Evolutionary conservation across 2,329 filamentous ascomycete genomes (phyloP).

Genomic region (Penicillium sp.): DNA sequence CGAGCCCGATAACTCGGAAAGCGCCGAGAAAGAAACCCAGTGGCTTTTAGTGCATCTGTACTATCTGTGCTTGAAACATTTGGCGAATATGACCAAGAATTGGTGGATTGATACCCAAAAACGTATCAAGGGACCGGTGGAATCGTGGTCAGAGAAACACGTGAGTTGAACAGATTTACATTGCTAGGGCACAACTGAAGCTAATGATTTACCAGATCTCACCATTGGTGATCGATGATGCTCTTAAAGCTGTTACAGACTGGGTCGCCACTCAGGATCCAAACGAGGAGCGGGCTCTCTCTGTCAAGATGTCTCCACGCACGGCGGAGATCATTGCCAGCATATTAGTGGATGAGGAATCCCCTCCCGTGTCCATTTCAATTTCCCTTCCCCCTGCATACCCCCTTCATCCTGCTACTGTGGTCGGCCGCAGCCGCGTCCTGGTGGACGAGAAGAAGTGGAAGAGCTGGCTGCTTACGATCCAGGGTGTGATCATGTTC

Average conservation of each 20-base stretch:
- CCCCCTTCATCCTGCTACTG: conserved; percentile 75
- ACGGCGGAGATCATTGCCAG: conserved; percentile 77
- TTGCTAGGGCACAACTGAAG: conserved; percentile 26
- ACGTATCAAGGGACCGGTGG: conserved; percentile 75
- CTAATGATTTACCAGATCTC: conserved; percentile 35
- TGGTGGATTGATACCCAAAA: conserved; percentile 85
- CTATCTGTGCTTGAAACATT: conserved; percentile 74
- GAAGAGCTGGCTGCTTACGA: conserved; percentile 85
- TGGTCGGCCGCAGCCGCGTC: conserved; percentile 76
- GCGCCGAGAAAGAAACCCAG: conserved; percentile 71
- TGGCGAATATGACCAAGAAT: conserved; percentile 73
- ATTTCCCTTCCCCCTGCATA: conserved; percentile 79
- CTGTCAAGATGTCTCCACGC: conserved; percentile 69
- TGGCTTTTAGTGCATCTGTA: conserved; percentile 85
- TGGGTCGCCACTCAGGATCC: conserved; percentile 46
- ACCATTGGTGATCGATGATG: conserved; percentile 41
- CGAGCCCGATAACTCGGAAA: conserved; percentile 59
- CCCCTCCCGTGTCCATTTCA: conserved; percentile 77
- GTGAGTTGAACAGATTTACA: conserved; percentile 59
- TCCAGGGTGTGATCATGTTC: conserved; percentile 90
- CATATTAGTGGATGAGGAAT: conserved; percentile 85
- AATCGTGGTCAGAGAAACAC: conserved; percentile 80
- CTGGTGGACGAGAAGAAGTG: conserved; percentile 89
- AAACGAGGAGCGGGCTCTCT: conserved; percentile 55
- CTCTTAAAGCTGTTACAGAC: conserved; percentile 40